Conservation (phyloP, 2,329 filamentous ascomycete species). For the Plectosphaerella plurivora region DNA sequence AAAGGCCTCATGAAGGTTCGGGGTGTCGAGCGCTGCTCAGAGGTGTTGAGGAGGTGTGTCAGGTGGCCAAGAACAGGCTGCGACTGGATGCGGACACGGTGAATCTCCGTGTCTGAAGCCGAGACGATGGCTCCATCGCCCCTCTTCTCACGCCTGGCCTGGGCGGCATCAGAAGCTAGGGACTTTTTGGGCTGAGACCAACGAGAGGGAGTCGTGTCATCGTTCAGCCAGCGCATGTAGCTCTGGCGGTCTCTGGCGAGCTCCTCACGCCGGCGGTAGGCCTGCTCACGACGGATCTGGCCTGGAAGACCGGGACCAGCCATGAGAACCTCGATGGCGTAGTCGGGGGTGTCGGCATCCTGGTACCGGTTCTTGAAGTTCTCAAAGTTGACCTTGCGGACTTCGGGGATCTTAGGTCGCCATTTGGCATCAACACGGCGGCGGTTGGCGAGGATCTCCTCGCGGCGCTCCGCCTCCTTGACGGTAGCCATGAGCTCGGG, state of each 20-base stretch:
- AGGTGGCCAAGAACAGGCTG: constrained; percentile 24
- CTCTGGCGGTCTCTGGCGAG: constrained; percentile 26
- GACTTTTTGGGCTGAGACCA: constrained; percentile 4
- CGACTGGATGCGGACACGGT: constrained; percentile 16
- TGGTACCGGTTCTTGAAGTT: constrained; percentile 18
- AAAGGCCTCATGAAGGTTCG: constrained; percentile 29
- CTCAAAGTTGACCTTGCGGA: constrained; percentile 17
- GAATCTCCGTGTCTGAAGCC: constrained; percentile 15
- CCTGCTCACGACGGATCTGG: constrained; percentile 34
- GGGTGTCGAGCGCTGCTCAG: constrained; percentile 24
- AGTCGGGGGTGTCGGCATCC: constrained; percentile 13
- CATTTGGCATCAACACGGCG: constrained; percentile 30
- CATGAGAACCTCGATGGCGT: constrained; percentile 15
- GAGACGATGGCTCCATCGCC: constrained; percentile 13
- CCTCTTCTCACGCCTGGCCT: constrained; percentile 9
- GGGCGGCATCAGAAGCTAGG: background rate
- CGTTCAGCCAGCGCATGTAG: constrained; percentile 15
- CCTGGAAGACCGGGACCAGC: constrained; percentile 19
- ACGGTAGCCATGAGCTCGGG: constrained; percentile 22
- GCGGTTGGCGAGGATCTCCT: constrained; percentile 28
- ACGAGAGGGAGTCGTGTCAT: constrained; percentile 1
- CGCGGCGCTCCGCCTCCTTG: constrained; percentile 30
- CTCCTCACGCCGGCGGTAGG: constrained; percentile 28
- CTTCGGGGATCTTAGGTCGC: constrained; percentile 33
- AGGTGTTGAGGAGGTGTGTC: constrained; percentile 28